These are phyloP conservation scores for Citrus trifoliata DNA, from an alignment of 345 rosid genomes.

Conservation along the genomic window DNA sequence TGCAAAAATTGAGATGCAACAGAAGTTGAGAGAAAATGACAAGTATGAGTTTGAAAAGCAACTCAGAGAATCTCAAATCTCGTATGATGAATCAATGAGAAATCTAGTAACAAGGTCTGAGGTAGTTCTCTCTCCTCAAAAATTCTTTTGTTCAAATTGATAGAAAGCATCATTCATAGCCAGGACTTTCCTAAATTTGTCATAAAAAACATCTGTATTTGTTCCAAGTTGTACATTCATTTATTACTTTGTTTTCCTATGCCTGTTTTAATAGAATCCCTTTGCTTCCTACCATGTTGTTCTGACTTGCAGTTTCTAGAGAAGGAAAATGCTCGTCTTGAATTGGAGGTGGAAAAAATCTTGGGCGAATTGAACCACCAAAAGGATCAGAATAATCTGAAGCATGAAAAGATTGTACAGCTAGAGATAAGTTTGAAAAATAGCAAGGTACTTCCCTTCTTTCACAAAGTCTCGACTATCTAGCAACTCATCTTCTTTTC, in stretches of 20 bases:
- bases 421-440: slow-evolving; percentile 46
- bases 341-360: slow-evolving; percentile 46
- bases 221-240: not conserved
- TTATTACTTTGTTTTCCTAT: slow-evolving; percentile 11
- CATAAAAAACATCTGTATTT: not conserved
- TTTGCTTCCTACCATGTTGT: slow-evolving; percentile 2
- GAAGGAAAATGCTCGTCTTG: slow-evolving; percentile 62
- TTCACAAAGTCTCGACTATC: not conserved
- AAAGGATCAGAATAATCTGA: slow-evolving; percentile 47
- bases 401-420: slow-evolving; percentile 48
- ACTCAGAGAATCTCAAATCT: slow-evolving; percentile 46
- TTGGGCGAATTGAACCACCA: slow-evolving; percentile 49
- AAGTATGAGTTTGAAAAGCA: slow-evolving; percentile 48
- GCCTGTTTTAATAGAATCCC: not conserved
- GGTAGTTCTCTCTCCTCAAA: slow-evolving; percentile 52
- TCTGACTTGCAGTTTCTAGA: slow-evolving; percentile 54
- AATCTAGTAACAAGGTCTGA: slow-evolving; percentile 62
- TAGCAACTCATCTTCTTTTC: not conserved
- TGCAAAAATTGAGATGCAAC: slow-evolving; percentile 79
- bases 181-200: not conserved
- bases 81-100: slow-evolving; percentile 45
- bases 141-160: slow-evolving; percentile 4
- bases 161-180: not conserved
- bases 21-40: slow-evolving; percentile 62
- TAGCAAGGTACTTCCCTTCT: slow-evolving; percentile 49